These are phyloP conservation scores for Pilobolus umbonatus DNA, from an alignment of 192 early-diverging fungal genomes.

Conservation along the genomic window DNA sequence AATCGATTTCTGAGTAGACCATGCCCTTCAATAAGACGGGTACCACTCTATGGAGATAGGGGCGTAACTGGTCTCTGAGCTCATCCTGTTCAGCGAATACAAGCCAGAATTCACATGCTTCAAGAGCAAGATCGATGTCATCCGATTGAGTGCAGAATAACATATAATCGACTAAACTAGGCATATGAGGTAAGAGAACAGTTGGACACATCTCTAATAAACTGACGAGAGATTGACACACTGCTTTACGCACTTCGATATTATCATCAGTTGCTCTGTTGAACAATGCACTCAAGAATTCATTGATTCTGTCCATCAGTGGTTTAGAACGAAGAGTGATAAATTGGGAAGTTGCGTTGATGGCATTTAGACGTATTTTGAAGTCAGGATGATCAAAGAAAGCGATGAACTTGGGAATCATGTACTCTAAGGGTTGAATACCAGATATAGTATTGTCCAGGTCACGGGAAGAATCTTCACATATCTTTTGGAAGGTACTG, in stretches of 20 bases:
- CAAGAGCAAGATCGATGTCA: conserved; percentile 86
- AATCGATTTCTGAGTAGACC: conserved; percentile 94
- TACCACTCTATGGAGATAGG: conserved; percentile 70
- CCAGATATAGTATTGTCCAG: conserved; percentile 74
- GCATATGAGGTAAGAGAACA: conserved; percentile 81
- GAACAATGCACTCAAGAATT: conserved; percentile 76
- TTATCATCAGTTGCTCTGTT: conserved; percentile 79
- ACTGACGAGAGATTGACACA: conserved; percentile 93
- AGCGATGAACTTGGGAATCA: conserved; percentile 86
- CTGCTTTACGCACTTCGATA: conserved; percentile 79
- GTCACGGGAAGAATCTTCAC: conserved; percentile 85
- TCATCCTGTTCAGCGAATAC: conserved; percentile 92
- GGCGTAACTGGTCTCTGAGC: conserved; percentile 64
- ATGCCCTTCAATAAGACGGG: conserved; percentile 92
- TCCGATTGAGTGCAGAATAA: conserved; percentile 86
- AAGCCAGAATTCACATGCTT: conserved; percentile 99
- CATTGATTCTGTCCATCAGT: conserved; percentile 62
- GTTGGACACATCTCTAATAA: conserved; percentile 83
- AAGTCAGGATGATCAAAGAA: conserved; percentile 76
- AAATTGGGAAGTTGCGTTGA: conserved; percentile 85
- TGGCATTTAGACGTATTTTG: conserved; percentile 74
- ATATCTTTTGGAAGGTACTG: conserved; percentile 88
- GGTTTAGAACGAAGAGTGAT: conserved; percentile 71
- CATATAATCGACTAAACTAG: conserved; percentile 93
- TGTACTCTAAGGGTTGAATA: conserved; percentile 70